A percentile compares a stretch with the other conserved stretches of the same genome.
Evolutionary conservation across 768 basidiomycete genomes (phyloP).

Genomic region (Tylopilus sp.): DNA sequence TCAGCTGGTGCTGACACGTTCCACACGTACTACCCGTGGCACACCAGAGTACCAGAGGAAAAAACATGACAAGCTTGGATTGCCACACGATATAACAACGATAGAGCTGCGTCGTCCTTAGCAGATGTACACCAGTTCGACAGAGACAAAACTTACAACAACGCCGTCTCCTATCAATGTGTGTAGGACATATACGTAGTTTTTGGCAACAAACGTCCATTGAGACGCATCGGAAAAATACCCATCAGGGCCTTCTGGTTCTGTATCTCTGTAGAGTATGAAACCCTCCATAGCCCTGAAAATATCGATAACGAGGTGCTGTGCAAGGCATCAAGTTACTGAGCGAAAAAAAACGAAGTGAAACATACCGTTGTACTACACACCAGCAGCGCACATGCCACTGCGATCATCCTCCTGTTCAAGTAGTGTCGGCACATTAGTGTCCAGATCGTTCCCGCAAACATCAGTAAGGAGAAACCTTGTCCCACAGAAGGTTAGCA

Average conservation of each 20-base stretch:
- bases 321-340: neutral
- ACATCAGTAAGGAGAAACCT: conserved; percentile 4
- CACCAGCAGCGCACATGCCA: neutral
- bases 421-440: neutral
- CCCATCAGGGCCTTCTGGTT: neutral
- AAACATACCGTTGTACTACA: neutral
- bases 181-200: conserved; percentile 13
- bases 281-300: neutral
- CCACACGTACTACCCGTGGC: neutral
- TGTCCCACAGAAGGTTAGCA: neutral
- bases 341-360: neutral
- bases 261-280: neutral
- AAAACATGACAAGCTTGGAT: neutral
- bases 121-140: neutral
- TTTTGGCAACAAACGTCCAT: conserved; percentile 14
- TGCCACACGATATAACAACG: neutral
- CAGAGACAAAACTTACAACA: conserved; percentile 12
- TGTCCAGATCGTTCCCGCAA: neutral
- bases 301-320: neutral
- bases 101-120: neutral
- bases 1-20: neutral
- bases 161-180: conserved; percentile 26
- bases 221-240: neutral
- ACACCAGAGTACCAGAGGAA: neutral
- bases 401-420: neutral